phyloP scores from a whole-genome alignment of 164 flowering plant species.

The Nelumbo lutea region DNA sequence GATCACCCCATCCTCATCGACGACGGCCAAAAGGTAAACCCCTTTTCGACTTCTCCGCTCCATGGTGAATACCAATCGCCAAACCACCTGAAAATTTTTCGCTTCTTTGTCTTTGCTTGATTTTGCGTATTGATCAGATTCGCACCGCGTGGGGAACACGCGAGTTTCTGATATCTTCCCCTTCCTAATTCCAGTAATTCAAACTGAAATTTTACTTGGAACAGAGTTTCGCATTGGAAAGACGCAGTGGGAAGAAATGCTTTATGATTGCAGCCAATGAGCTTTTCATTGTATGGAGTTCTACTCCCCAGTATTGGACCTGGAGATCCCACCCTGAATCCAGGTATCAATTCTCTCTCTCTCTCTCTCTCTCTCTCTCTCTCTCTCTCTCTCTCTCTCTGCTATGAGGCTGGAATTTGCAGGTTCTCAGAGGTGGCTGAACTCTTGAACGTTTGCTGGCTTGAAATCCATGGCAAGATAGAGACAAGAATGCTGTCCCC shows the following conservation, averaged over 20 bases:
- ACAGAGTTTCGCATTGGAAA: conserved; percentile 43
- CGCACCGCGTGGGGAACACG: too few relatives aligned
- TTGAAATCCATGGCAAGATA: conserved; percentile 35
- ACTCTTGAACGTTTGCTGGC: conserved; percentile 35
- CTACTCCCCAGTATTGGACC: conserved; percentile 29
- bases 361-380: neutral
- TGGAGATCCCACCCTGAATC: conserved; percentile 25
- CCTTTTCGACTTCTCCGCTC: too few relatives aligned
- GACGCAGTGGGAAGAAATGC: conserved; percentile 36
- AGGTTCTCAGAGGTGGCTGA: conserved; percentile 43
- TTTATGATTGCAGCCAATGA: conserved; percentile 36
- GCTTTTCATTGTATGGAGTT: conserved; percentile 33
- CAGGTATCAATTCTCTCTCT: conserved; percentile 17
- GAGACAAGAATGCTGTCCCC: conserved; percentile 27
- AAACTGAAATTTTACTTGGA: neutral
- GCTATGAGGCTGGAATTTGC: neutral
- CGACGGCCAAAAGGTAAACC: too few relatives aligned
- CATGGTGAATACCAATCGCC: too few relatives aligned
- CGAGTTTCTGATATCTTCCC: too few relatives aligned
- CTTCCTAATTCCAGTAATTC: too few relatives aligned
- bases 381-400: neutral
- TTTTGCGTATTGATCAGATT: too few relatives aligned
- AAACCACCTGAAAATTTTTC: too few relatives aligned
- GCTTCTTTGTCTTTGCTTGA: too few relatives aligned
- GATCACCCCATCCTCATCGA: too few relatives aligned